Base-by-base conservation (phyloP, 768 basidiomycete genomes). In the Coprinopsis marcescibilis region DNA sequence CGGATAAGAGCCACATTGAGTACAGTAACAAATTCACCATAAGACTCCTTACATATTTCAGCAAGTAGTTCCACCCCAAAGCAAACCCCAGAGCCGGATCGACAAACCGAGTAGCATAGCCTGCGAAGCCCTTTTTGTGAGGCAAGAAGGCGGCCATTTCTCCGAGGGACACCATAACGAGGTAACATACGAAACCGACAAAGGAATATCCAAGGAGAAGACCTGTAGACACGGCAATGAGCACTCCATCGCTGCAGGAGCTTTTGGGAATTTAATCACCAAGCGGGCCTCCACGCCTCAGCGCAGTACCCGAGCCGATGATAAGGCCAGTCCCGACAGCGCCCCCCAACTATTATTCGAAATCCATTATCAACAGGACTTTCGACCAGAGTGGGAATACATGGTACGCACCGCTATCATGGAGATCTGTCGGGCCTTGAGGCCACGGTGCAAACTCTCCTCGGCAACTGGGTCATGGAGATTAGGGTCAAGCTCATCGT, bases 51-150 rank as follows among this genome's bases (percentile, higher is more conserved):
- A 73, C 73, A 53, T 74, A 76, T 72, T 79, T 79, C 49, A 75
- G 57, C 34, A 82, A 63, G 56, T 83, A 81, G 58, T 81, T 82
- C 68, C 72, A 82, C 39, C 81, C 82, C 14, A 83, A 61, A 13
- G 78, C 81, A 58, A 85, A 84, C 30, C 79, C 81, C 36, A 83
- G 70, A 17, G 81, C 80, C 42, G 82, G 81, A 59, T 84, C 82
- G 17, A 78, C 76, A 54, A 81, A 81, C 39, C 82, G 76, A 1
- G 79, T 76, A 0, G 80, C 79, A 55, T 81, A 81, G 2, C 79
- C 80, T 43, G 73, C 63, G 47, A 74, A 76, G 2, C 77, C 80
- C 51, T 78, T 78, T 60, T 82, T 81, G 62, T 80, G 77, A 13
- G 77, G 77, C 32, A 77, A 59, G 55, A 69, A 76, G 12, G 72